Percentiles rank a stretch among this genome's conserved stretches.
Evolutionary conservation across 306 rosid species (phyloP).

Genomic region (Castanea mollissima): DNA sequence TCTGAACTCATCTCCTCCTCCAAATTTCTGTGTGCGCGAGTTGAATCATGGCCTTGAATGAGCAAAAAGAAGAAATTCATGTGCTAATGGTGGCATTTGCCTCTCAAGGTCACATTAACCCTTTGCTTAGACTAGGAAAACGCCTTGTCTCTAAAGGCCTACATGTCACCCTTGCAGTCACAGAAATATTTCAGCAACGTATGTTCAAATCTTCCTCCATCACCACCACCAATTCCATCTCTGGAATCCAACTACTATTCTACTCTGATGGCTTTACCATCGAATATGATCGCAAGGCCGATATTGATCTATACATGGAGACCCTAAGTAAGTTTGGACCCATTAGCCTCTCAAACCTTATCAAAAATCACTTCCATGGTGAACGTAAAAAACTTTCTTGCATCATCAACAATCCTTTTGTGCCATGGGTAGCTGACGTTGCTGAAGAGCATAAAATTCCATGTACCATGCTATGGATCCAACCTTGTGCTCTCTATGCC

Average conservation of each 20-base stretch:
- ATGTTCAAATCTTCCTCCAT: slow-evolving; percentile 1
- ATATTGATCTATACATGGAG: slow-evolving; percentile 27
- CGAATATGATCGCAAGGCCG: background rate
- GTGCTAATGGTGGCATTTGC: slow-evolving; percentile 46
- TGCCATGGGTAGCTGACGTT: slow-evolving; percentile 48
- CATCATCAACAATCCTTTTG: slow-evolving; percentile 48
- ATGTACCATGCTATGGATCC: slow-evolving; percentile 55
- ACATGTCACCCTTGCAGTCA: slow-evolving; percentile 53
- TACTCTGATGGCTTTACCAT: slow-evolving; percentile 32
- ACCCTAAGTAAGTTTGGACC: slow-evolving; percentile 34
- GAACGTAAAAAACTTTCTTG: slow-evolving; percentile 29
- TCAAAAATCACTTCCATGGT: slow-evolving; percentile 25
- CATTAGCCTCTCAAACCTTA: slow-evolving; percentile 23
- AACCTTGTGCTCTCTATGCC: slow-evolving; percentile 47
- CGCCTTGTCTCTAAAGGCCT: slow-evolving; percentile 37
- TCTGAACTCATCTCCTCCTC: background rate
- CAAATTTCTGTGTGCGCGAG: background rate
- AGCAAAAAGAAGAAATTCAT: slow-evolving; percentile 23
- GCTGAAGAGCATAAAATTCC: slow-evolving; percentile 38
- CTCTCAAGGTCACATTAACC: slow-evolving; percentile 57
- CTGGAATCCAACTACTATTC: slow-evolving; percentile 36
- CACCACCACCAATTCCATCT: slow-evolving; percentile 9
- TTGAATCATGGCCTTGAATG: slow-evolving; percentile 13
- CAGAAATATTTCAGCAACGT: slow-evolving; percentile 43
- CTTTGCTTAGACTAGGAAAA: slow-evolving; percentile 39